Evolutionary conservation across 2,329 filamentous ascomycete species (phyloP), one percentile per base, ranked within the genome.

Genomic region (Fulvia fulva): DNA sequence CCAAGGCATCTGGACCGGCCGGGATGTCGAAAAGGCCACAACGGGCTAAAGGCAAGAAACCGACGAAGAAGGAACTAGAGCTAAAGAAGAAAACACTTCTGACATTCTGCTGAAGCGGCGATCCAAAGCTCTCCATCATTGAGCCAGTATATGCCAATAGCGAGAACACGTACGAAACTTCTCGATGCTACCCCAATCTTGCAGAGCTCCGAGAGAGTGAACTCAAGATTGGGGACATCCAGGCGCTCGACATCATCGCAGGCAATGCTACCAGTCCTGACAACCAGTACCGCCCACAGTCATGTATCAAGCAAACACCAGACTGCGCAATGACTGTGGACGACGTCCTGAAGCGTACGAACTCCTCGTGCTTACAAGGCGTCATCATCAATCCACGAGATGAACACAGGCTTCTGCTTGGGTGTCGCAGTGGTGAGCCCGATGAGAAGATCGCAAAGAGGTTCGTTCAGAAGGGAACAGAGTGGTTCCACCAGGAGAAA

Each of bases 401-500:
- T 16, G 21, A 12, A 14, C 23, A 50, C 25, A 21, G n/a, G n/a
- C 8, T 21, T 3, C 26, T n/a, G 6, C 26, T 50, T 12, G 3
- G 8, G 2, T 32, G 47, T 19, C 25, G n/a, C 3, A 26, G 7
- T 14, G 23, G 25, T n/a, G 16, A 41, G 14, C 14, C 19, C 3
- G 19, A 43, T 22, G 12, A 26, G 6, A 30, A 28, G 14, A 19
- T 19, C 14, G n/a, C 46, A 22, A 22, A 12, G 19, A 28, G 47
- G 12, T 26, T 26, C 7, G 11, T 37, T 16, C 14, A 47, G 26
- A 34, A 45, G 6, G 26, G n/a, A 4, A 55, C 14, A 2, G 16
- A 16, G 7, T 58, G 56, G 56, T 58, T 58, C 25, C 56, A 55
- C 46, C 56, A 58, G 26, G 44, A 51, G 34, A 51, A 45, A 16